These are phyloP conservation scores for Starmerella davenportii DNA, from an alignment of 805 yeast species.

Conservation along the genomic window DNA sequence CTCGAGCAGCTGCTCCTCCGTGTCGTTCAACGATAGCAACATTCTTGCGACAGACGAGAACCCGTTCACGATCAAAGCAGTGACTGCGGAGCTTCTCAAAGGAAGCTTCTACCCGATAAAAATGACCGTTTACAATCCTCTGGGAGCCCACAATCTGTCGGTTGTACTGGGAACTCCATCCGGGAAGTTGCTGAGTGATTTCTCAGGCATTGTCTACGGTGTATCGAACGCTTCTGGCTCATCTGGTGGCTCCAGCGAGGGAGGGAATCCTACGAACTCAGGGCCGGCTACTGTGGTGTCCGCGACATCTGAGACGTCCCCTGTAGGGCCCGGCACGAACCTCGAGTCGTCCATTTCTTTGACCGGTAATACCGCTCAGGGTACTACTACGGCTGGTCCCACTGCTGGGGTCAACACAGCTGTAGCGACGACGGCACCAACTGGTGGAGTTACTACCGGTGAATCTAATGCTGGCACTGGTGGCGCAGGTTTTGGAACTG, in stretches of 20 bases:
- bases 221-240: background rate
- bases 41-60: background rate
- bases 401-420: background rate
- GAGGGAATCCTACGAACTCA: background rate
- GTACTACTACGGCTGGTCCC: background rate
- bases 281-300: background rate
- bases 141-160: background rate
- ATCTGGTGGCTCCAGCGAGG: background rate
- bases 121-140: background rate
- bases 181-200: background rate
- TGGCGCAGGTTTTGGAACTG: background rate
- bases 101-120: background rate
- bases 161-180: background rate
- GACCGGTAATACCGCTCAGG: background rate
- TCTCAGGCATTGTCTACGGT: background rate
- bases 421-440: background rate
- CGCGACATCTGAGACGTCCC: background rate
- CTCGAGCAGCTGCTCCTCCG: background rate
- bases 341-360: background rate
- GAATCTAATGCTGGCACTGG: background rate
- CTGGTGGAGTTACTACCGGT: background rate
- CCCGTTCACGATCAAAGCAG: background rate
- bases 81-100: background rate
- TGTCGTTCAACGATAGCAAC: background rate
- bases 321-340: background rate